Conservation (phyloP, 257 asterid genomes). For the Mitragyna speciosa region DNA sequence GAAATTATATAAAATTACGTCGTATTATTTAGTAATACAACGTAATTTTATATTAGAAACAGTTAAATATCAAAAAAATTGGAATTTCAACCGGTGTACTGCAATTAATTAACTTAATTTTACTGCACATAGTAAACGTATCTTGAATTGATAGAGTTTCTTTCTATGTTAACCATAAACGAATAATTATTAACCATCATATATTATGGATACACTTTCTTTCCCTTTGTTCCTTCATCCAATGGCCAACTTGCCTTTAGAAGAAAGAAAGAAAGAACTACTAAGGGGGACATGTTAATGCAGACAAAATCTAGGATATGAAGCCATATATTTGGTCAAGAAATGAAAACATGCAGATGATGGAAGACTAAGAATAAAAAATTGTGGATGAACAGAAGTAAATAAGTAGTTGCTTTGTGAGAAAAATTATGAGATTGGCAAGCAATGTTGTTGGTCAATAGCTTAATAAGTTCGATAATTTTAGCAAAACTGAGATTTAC, state of each 20-base stretch:
- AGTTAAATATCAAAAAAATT: too few species aligned
- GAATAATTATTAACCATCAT: too few species aligned
- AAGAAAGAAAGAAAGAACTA: neutral
- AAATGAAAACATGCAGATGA: neutral
- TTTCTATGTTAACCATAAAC: too few species aligned
- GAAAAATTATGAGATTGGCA: neutral
- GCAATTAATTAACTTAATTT: too few species aligned
- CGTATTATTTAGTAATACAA: too few species aligned
- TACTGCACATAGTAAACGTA: too few species aligned
- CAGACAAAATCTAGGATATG: neutral
- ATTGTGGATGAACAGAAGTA: neutral
- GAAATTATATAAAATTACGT: too few species aligned
- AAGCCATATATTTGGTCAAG: neutral
- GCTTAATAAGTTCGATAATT: neutral
- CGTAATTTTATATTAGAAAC: too few species aligned
- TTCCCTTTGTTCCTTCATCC: neutral
- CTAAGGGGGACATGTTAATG: neutral
- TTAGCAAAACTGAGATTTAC: neutral
- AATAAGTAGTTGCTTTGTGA: neutral
- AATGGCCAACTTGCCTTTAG: neutral
- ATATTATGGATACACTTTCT: too few species aligned
- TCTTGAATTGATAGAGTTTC: too few species aligned
- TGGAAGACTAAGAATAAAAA: neutral
- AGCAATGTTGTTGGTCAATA: neutral
- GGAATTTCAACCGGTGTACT: too few species aligned